Evolutionary conservation across 2,329 filamentous ascomycete species (phyloP).

Genomic region (Penicillium hesseltinei): DNA sequence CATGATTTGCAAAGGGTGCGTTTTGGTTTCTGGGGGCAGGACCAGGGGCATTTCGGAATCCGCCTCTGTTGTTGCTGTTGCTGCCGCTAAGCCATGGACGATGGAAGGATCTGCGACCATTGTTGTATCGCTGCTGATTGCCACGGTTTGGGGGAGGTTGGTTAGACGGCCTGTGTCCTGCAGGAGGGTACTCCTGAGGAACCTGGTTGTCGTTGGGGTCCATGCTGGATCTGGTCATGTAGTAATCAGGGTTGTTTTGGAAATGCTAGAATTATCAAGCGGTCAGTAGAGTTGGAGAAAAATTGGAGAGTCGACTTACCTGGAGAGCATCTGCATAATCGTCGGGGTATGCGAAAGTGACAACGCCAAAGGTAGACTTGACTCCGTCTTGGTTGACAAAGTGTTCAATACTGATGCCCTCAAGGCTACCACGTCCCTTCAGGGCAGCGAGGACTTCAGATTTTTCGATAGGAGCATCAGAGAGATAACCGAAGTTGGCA

Average conservation of each 20-base stretch:
- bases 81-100: slow-evolving; percentile 3
- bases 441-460: slow-evolving; percentile 28
- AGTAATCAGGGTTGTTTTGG: slow-evolving; percentile 18
- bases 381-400: background rate
- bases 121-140: slow-evolving; percentile 2
- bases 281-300: background rate
- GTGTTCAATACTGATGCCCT: background rate
- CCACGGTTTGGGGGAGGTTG: background rate
- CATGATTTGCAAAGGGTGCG: background rate
- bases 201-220: slow-evolving; percentile 8
- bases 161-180: background rate
- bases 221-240: slow-evolving; percentile 17
- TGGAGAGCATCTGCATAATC: slow-evolving; percentile 9
- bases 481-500: background rate
- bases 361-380: background rate
- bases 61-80: slow-evolving; percentile 1
- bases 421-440: background rate
- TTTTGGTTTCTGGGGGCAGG: background rate
- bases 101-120: slow-evolving; percentile 1
- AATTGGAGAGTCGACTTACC: slow-evolving; percentile 13
- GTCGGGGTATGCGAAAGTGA: slow-evolving; percentile 6
- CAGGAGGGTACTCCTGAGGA: background rate
- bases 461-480: background rate
- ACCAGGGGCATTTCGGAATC: background rate
- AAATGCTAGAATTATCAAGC: slow-evolving; percentile 13